A percentile compares a stretch with the other conserved stretches of the same genome.
Conservation (phyloP, 768 basidiomycete genomes). For the Piloderma croceum region DNA sequence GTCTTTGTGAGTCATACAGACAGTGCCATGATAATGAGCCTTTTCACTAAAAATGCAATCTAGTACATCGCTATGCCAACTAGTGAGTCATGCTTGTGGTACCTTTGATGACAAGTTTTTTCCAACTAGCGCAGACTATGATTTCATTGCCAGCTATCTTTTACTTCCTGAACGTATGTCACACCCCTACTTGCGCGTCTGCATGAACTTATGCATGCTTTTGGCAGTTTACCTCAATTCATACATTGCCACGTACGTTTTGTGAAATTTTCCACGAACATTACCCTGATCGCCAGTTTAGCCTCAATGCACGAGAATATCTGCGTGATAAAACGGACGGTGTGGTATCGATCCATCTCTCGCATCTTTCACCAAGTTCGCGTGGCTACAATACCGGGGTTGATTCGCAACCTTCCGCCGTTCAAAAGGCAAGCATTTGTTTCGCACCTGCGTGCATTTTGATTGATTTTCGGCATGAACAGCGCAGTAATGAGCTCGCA, state of each 20-base stretch:
- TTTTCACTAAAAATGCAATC: too few species aligned
- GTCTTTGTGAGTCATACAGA: conserved; percentile 24
- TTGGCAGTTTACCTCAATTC: conserved; percentile 60
- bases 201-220: background rate
- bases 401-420: background rate
- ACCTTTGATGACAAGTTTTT: too few species aligned
- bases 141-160: conserved; percentile 49
- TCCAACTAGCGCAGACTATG: too few species aligned
- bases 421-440: background rate
- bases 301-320: conserved; percentile 12
- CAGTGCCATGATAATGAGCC: conserved; percentile 1
- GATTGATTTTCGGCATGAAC: conserved; percentile 1
- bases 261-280: too few species aligned
- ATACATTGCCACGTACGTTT: conserved; percentile 44
- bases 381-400: conserved; percentile 2
- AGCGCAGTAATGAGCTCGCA: conserved; percentile 7
- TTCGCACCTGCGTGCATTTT: background rate
- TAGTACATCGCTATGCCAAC: conserved; percentile 46
- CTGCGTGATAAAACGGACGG: conserved; percentile 32
- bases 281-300: background rate
- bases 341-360: conserved; percentile 40
- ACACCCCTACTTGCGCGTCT: background rate
- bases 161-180: conserved; percentile 47
- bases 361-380: conserved; percentile 27
- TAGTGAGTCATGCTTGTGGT: too few species aligned